Base-by-base conservation (phyloP, 2,329 filamentous ascomycete species). In the Epichloe festucae region DNA sequence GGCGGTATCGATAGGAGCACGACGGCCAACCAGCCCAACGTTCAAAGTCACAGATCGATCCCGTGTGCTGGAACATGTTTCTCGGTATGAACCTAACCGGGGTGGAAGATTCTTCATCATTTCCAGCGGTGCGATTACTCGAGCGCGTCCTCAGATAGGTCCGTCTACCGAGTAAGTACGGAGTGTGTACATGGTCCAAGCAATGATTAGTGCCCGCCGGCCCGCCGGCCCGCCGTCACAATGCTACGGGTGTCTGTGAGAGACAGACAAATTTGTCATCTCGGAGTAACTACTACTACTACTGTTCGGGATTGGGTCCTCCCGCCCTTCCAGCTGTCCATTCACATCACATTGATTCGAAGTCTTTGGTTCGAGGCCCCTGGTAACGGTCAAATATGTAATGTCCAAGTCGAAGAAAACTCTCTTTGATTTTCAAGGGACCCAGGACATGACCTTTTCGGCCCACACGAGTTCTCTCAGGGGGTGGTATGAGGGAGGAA, bases 21-120 rank as follows among this genome's bases (percentile, higher is more conserved):
- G 15, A 27, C 4, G 34, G 12, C 10, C 23, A 15, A 23, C 5
- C 42, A 10, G 17, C 40, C 40, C 17, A 10, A 10, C n/a, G 42
- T 27, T 14, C 12, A 17, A 45, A 21, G 42, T 17, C 21, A 35
- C 23, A 46, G 27, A 41, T 52, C 35, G 46, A 48, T 42, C 46
- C 41, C 35, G 36, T 43, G 42, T 38, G 47, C 27, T 46, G n/a
- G 43, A 7, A 31, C 43, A 46, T 50, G 47, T 52, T 47, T 52
- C 51, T 52, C 47, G 51, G 47, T 46, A 46, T 17, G 17, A 17
- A 42, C 21, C 47, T 50, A 38, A 41, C 47, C 47, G 51, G 36
- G 38, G 38, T 49, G 23, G 15, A 12, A 10, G n/a, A 46, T 46
- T 49, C 51, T 42, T 50, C 47, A 46, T 43, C 47, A 46, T 39